Evolutionary conservation across 805 yeast species (phyloP), one percentile per base, ranked within the genome.

Genomic region (Saccharomycodes ludwigii): DNA sequence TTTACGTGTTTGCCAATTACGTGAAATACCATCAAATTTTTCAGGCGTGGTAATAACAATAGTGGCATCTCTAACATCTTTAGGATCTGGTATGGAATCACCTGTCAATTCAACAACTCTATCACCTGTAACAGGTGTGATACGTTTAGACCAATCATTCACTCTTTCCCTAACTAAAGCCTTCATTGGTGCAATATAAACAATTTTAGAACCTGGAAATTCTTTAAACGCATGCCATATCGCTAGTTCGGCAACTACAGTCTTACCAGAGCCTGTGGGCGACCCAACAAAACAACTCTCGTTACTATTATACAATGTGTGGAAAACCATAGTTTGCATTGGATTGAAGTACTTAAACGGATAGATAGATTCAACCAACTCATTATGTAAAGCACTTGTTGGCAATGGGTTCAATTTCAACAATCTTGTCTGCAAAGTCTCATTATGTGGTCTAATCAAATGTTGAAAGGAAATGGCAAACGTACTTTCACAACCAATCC

Each of bases 261-360:
- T 91, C 54, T 91, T 91, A 43, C 99, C 99, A 0, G 96, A 88
- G 16, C 98, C 98, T 2, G 98, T 91, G 3, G 99, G 99, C 0
- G 97, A 85, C 7, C 99, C 99, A 27, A 91, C 82, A 53, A 91
- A 81, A 0, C 79, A 86, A 50, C 80, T 81, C 2, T 78, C 68
- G 39, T 79, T 71, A 1, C 78, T 59, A 52, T 91, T 75, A 58
- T 86, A 91, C 28, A 91, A 57, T 0, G 95, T 71, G 49, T 86
- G 94, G 59, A 91, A 91, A 0, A 79, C 71, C 97, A 88, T 88
- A 0, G 97, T 88, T 57, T 91, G 98, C 95, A 91, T 86, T 4
- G 98, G 97, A 50, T 91, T 91, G 66, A 91, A 91, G 56, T 81
- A 88, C 35, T 71, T 70, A 62, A 91, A 91, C 4, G 64, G 58